Evolutionary conservation across 495 filamentous ascomycete genomes (phyloP).

Genomic region (Penicillium tannophilum): DNA sequence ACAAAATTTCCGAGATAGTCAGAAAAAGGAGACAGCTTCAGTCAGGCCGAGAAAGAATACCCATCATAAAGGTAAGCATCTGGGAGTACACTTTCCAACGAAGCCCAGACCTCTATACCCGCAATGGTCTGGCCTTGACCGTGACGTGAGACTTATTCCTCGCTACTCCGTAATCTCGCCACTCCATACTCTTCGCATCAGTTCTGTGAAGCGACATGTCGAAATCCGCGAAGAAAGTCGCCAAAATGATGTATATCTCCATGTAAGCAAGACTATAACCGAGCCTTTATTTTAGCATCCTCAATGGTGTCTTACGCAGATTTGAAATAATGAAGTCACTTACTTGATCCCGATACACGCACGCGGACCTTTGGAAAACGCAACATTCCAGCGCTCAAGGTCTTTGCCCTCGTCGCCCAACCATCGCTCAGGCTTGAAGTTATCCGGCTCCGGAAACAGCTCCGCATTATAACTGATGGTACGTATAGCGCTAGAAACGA

Average conservation of each 20-base stretch:
- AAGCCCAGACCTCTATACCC: neutral
- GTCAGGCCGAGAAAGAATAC: neutral
- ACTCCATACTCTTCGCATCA: neutral
- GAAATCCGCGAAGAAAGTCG: neutral
- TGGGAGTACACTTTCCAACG: neutral
- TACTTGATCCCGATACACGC: slow-evolving; percentile 1
- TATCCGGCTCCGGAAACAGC: neutral
- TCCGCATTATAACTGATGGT: neutral
- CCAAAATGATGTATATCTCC: neutral
- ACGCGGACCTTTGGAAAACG: neutral
- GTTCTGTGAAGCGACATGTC: neutral
- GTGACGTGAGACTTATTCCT: neutral
- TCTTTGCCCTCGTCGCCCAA: neutral
- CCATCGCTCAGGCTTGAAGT: slow-evolving; percentile 6
- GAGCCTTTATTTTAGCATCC: neutral
- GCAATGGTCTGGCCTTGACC: neutral
- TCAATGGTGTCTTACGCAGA: neutral
- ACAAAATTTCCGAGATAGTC: too few species aligned
- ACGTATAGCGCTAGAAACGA: neutral
- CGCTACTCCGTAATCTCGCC: neutral
- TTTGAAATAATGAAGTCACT: neutral
- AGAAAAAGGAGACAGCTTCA: neutral
- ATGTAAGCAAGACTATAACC: neutral
- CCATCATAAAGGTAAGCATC: neutral
- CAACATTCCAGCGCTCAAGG: neutral